These are phyloP conservation scores for Daldinia eschscholtzii DNA, from an alignment of 2,329 filamentous ascomycete genomes.

Conservation along the genomic window DNA sequence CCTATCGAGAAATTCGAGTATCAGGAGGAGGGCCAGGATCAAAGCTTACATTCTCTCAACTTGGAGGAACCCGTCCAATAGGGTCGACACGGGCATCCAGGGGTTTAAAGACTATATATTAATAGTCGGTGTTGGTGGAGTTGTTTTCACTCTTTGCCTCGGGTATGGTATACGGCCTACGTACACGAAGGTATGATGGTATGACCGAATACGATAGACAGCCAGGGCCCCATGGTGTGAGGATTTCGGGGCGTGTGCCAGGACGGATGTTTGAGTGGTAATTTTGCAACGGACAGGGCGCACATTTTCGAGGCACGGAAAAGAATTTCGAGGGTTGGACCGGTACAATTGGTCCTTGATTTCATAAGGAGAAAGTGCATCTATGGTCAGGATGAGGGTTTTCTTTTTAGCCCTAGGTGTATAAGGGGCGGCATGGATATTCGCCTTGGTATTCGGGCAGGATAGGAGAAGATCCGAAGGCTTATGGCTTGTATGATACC, in stretches of 20 bases:
- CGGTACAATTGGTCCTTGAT: constrained; percentile 20
- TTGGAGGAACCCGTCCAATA: constrained; percentile 25
- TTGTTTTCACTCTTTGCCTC: constrained; percentile 33
- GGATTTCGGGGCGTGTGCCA: constrained; percentile 26
- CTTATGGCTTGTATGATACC: constrained; percentile 20
- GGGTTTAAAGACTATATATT: constrained; percentile 29
- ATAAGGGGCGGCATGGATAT: constrained; percentile 17
- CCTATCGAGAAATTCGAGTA: constrained; percentile 70
- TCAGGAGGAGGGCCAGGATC: constrained; percentile 53
- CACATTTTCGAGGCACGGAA: constrained; percentile 30
- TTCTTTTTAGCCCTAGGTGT: constrained; percentile 10
- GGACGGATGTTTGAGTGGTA: constrained; percentile 36
- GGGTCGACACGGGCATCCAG: neutral
- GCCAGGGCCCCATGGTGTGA: constrained; percentile 31
- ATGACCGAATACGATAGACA: constrained; percentile 47
- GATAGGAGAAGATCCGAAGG: constrained; percentile 7
- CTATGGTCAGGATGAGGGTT: neutral
- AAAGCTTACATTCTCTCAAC: constrained; percentile 51
- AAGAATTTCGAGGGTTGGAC: constrained; percentile 19
- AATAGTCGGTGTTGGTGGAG: constrained; percentile 32
- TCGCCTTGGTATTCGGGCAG: constrained; percentile 15
- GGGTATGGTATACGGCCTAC: constrained; percentile 17
- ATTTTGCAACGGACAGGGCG: constrained; percentile 19
- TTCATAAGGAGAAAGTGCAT: constrained; percentile 14
- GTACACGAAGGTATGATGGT: constrained; percentile 42